Conservation (phyloP, 441 rosid genomes). For the Melastoma candidum region DNA sequence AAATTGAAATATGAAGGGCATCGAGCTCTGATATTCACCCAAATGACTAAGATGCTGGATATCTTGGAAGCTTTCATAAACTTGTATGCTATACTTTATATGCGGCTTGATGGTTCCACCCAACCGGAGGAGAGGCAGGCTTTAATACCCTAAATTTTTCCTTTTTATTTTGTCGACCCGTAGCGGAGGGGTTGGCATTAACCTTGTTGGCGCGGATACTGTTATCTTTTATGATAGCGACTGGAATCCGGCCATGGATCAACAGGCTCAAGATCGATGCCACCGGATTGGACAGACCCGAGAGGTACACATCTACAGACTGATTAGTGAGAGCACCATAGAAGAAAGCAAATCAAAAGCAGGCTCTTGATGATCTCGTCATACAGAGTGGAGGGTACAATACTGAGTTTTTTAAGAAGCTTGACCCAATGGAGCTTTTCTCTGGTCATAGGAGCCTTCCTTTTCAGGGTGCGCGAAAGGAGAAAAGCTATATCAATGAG, state of each 20-base stretch:
- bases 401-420: constrained; percentile 99
- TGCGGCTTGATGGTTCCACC: constrained; percentile 99
- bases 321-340: constrained; percentile 97
- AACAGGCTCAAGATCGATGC: constrained; percentile 99
- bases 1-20: constrained; percentile 94
- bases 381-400: constrained; percentile 97
- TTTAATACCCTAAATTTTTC: constrained; percentile 91
- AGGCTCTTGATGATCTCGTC: constrained; percentile 95
- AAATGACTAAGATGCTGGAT: constrained; percentile 99
- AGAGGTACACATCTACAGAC: constrained; percentile 91
- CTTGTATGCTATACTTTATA: constrained; percentile 92
- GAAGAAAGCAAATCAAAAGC: constrained; percentile 99
- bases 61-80: constrained; percentile 94
- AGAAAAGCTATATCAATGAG: constrained; percentile 37
- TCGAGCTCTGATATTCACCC: constrained; percentile 95
- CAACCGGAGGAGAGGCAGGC: constrained; percentile 99
- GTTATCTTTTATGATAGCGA: constrained; percentile 98
- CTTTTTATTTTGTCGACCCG: constrained; percentile 98
- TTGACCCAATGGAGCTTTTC: constrained; percentile 95
- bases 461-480: constrained; percentile 46
- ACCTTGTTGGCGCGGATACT: constrained; percentile 99
- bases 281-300: constrained; percentile 99
- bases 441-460: constrained; percentile 70
- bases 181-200: constrained; percentile 99
- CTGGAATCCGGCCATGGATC: constrained; percentile 99